phyloP scores from a whole-genome alignment of 257 asterid species.

The Rauvolfia tetraphylla region DNA sequence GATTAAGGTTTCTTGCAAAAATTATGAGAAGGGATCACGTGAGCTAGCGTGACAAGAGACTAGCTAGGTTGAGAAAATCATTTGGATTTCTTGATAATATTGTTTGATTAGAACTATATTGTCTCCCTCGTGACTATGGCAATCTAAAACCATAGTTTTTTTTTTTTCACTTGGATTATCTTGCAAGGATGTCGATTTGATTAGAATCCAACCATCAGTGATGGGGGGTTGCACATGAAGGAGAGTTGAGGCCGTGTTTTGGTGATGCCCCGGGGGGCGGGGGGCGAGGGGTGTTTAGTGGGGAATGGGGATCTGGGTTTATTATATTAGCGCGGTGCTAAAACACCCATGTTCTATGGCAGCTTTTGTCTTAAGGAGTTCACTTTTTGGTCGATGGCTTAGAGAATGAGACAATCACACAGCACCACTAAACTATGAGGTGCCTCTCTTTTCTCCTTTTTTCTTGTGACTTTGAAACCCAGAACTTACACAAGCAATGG shows the following conservation, averaged over 20 bases:
- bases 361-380: slow-evolving; percentile 8
- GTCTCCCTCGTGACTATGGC: too few species aligned
- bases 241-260: too few species aligned
- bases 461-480: neutral
- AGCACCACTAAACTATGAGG: neutral
- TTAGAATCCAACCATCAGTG: slow-evolving; percentile 39
- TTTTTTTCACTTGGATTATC: slow-evolving; percentile 30
- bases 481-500: too few species aligned
- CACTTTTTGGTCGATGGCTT: slow-evolving; percentile 9
- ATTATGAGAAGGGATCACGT: slow-evolving; percentile 48
- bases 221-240: slow-evolving; percentile 24
- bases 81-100: slow-evolving; percentile 23
- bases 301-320: neutral
- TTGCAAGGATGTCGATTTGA: slow-evolving; percentile 37
- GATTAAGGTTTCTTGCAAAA: neutral
- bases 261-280: too few species aligned
- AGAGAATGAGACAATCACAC: neutral
- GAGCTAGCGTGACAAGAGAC: slow-evolving; percentile 67
- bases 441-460: too few species aligned
- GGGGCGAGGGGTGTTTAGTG: neutral
- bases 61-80: slow-evolving; percentile 31
- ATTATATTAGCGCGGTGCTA: neutral
- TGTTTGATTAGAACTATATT: too few species aligned
- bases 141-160: too few species aligned
- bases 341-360: slow-evolving; percentile 3